Base-by-base conservation (phyloP, 148 eudicot genomes). In the Pharnaceum exiguum region DNA sequence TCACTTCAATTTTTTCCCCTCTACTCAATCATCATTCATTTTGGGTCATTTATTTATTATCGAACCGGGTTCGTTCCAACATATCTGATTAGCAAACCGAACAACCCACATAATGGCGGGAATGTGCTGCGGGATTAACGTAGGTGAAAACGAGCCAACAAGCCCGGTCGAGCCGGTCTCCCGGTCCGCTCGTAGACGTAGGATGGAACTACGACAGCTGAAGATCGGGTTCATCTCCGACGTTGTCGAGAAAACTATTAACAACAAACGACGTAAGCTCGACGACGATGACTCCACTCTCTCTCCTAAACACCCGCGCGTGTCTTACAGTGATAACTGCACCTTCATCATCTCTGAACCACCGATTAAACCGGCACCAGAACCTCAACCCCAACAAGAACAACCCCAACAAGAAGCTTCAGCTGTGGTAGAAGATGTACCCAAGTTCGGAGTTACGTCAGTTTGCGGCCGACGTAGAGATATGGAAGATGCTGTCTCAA, bases 401-500 rank as follows among this genome's bases (percentile, higher is more conserved):
- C n/a, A n/a, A n/a, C n/a, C n/a, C n/a, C n/a, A n/a, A n/a, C n/a
- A 25, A 29, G 29, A 13, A 8, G 38, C 19, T 2, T 13, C 3
- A 28, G 51, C 4, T 16, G 55, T 1, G 39, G 68, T 19, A 6
- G 27, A 40, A 18, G 67, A 69, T 49, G 23, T 27, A 24, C 76
- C 81, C 0, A 86, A 78, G 69, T 86, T 75, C 32, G 97, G 97
- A 0, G 45, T 64, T 13, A 73, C 79, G 0, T 84, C 96, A 1
- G 81, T 91, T 30, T 75, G 89, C 40, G 97, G 97, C 9, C 69
- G 90, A 51, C 65, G 97, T 50, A 53, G 79, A 52, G 97, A 91
- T 27, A 91, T 91, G 97, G 97, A 91, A 65, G 97, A 91, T 54
- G 67, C 90, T 0, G 87, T 85, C 0, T 74, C 89, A 16, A 63